A percentile compares a stretch with the other conserved stretches of the same genome.
Evolutionary conservation across 116 monocot genomes (phyloP).

Genomic region (Papilionanthe hybrid): DNA sequence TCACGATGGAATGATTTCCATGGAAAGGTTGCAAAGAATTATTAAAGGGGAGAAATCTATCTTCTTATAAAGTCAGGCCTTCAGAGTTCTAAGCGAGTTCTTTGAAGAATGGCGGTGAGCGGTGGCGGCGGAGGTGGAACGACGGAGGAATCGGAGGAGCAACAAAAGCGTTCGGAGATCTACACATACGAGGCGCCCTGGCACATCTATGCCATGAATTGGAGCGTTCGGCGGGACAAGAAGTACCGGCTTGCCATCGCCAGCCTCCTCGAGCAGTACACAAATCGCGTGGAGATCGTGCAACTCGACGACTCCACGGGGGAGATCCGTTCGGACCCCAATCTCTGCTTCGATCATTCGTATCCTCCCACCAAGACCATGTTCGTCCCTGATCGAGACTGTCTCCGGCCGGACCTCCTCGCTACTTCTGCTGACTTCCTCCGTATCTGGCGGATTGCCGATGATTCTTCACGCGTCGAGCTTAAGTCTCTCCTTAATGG

Average conservation of each 20-base stretch:
- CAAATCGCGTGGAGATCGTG: constrained; percentile 90
- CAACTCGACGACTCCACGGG: constrained; percentile 96
- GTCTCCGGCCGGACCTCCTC: constrained; percentile 80
- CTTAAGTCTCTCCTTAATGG: constrained; percentile 69
- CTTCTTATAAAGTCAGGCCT: neutral
- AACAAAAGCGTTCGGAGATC: constrained; percentile 98
- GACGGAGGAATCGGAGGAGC: constrained; percentile 56
- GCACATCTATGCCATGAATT: constrained; percentile 99
- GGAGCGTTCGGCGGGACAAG: constrained; percentile 97
- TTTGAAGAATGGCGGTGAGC: constrained; percentile 8
- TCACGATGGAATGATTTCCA: neutral
- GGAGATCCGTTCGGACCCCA: constrained; percentile 77
- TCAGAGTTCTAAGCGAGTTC: neutral
- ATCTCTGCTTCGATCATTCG: constrained; percentile 88
- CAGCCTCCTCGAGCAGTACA: constrained; percentile 72
- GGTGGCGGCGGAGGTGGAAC: constrained; percentile 24
- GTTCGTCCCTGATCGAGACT: constrained; percentile 89
- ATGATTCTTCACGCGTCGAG: constrained; percentile 28
- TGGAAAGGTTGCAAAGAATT: neutral
- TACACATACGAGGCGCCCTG: constrained; percentile 99
- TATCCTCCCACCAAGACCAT: constrained; percentile 90
- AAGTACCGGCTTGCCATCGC: constrained; percentile 91
- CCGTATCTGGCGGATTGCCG: constrained; percentile 79
- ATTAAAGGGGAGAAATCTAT: neutral
- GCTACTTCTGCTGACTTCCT: constrained; percentile 96